Conservation (phyloP, 139 green algal species). For the Ettlia oleoabundans region DNA sequence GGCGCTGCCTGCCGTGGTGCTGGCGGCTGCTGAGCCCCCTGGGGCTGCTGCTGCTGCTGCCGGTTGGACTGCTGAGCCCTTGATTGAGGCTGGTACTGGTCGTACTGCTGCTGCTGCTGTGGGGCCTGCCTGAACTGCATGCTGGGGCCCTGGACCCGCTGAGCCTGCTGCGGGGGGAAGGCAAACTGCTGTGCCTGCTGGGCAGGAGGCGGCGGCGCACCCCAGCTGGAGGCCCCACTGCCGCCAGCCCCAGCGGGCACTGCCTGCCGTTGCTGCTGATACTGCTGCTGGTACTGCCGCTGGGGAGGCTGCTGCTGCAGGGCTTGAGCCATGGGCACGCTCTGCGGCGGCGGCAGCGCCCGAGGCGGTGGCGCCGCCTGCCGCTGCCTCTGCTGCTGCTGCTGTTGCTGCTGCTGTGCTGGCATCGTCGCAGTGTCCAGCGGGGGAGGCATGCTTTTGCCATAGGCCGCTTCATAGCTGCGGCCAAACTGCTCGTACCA, state of each 20-base stretch:
- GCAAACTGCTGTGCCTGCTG: not conserved
- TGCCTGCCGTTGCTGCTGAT: conserved; percentile 29
- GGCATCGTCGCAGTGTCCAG: not conserved
- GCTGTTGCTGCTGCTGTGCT: not conserved
- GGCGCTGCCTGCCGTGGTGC: not conserved
- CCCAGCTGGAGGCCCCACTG: not conserved
- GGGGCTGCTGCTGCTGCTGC: not conserved
- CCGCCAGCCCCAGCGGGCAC: not conserved
- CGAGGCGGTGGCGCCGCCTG: not conserved
- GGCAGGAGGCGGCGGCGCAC: not conserved
- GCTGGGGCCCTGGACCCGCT: not conserved
- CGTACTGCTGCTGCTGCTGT: not conserved
- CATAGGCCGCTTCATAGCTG: conserved; percentile 27
- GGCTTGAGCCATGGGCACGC: conserved; percentile 16
- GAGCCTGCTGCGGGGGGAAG: not conserved
- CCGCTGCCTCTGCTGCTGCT: not conserved
- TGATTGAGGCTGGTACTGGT: not conserved
- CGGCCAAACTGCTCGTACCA: conserved; percentile 41
- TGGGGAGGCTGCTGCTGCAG: conserved; percentile 13
- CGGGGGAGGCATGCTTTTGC: not conserved
- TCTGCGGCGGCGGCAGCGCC: conserved; percentile 43
- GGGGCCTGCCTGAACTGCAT: not conserved
- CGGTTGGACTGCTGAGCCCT: not conserved
- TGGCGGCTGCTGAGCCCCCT: not conserved
- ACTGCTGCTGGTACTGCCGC: not conserved